Base-by-base conservation (phyloP, 2,329 filamentous ascomycete genomes). In the Sarocladium strictum region DNA sequence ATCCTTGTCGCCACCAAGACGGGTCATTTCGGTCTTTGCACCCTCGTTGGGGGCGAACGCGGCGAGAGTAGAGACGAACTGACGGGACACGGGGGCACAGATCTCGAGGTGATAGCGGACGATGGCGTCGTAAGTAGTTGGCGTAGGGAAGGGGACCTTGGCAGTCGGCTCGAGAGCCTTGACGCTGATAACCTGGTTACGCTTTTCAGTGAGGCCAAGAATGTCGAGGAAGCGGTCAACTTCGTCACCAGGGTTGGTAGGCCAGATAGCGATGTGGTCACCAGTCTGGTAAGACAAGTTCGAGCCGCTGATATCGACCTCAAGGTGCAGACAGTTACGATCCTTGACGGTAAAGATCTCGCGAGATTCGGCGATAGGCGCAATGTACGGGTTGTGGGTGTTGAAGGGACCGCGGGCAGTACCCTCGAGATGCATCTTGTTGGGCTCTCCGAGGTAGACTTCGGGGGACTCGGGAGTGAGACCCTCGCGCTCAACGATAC, bases 231-330 rank as follows among this genome's bases (percentile, higher is more conserved):
- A 91, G 54, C 90, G 85, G 65, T 97, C 90, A 45, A 97, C 93
- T 71, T 97, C 93, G 60, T 83, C 85, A 56, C 94, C 94, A 56
- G 94, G 79, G 70, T 99, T 99, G 52, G 90, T 96, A 35, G 95
- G 94, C 95, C 95, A 99, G 64, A 99, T 75, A 40, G 94, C 94
- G 66, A 99, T 89, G 71, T 99, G 95, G 68, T 99, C 95, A 69
- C 94, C 94, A 53, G 94, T 99, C 64, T 95, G 90, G 76, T 99
- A 99, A 43, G 81, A 84, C 59, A 99, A 78, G 69, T 95, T 96
- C 53, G 92, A 96, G 62, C 84, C 89, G 64, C 86, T 87, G 63
- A 99, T 83, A 67, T 95, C 90, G 60, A 99, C 84, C 71, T 99
- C 95, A 81, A 97, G 85, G 72, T 99, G 95, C 61, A 99, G 78